Percentiles rank a stretch among this genome's conserved stretches.
Conservation (phyloP, 2,329 filamentous ascomycete species). For the Beauveria varroae region DNA sequence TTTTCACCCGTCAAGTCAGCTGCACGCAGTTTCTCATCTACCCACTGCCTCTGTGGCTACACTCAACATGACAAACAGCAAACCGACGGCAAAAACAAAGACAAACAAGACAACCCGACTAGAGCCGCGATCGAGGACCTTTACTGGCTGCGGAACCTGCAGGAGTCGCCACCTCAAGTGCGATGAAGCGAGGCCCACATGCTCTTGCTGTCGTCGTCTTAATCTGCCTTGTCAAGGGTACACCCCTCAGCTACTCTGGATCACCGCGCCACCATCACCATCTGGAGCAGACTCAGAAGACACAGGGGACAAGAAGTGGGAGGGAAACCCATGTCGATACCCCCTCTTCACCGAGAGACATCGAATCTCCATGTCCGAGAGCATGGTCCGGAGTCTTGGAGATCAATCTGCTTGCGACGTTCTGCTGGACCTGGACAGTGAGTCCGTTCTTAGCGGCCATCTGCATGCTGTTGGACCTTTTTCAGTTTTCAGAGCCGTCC, state of each 20-base stretch:
- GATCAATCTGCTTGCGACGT: constrained; percentile 16
- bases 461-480: constrained; percentile 11
- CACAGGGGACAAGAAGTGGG: constrained; percentile 13
- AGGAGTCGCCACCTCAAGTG: constrained; percentile 36
- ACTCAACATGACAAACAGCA: not conserved
- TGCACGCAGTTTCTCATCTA: not conserved
- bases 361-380: constrained; percentile 25
- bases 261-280: constrained; percentile 13
- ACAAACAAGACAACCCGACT: not conserved
- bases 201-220: constrained; percentile 28
- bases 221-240: constrained; percentile 32
- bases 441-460: not conserved
- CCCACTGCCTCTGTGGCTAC: not conserved
- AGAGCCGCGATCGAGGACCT: constrained; percentile 16
- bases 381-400: constrained; percentile 26
- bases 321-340: constrained; percentile 28
- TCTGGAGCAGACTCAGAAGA: constrained; percentile 15
- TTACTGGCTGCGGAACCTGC: constrained; percentile 28
- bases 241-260: constrained; percentile 26
- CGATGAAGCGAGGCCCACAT: constrained; percentile 33
- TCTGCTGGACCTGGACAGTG: constrained; percentile 19
- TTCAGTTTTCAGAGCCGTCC: constrained; percentile 13
- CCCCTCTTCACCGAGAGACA: constrained; percentile 33
- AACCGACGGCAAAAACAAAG: not conserved
- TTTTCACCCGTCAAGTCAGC: too few relatives aligned